Conservation (phyloP, 106 monocot genomes). For the Phalaenopsis aphrodite region DNA sequence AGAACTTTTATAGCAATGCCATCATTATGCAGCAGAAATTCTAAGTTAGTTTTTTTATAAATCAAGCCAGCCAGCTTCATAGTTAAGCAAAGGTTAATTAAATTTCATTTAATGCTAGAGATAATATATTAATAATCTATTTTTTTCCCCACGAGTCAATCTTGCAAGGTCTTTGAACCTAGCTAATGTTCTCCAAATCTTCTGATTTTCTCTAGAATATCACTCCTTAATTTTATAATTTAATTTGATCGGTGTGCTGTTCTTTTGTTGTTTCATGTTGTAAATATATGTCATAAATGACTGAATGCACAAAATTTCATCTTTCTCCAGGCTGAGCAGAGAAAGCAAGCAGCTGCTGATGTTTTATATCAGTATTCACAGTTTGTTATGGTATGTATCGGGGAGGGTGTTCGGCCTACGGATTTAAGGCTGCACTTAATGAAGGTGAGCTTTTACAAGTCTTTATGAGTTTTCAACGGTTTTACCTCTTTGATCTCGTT, state of each 20-base stretch:
- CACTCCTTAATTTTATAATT: neutral
- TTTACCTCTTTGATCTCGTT: neutral
- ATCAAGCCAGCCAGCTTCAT: neutral
- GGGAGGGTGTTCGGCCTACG: constrained; percentile 75
- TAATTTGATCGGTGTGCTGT: neutral
- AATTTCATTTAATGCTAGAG: neutral
- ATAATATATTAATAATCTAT: neutral
- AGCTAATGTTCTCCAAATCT: neutral
- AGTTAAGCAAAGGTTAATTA: neutral
- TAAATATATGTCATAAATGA: neutral
- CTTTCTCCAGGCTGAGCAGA: constrained; percentile 52
- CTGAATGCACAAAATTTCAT: neutral
- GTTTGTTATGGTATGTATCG: constrained; percentile 93
- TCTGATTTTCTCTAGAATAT: neutral
- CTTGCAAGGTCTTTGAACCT: neutral
- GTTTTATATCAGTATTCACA: constrained; percentile 84
- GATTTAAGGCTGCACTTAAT: constrained; percentile 91
- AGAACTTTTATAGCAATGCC: neutral
- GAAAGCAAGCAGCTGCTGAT: constrained; percentile 89
- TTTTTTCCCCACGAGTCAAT: neutral
- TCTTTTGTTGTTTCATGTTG: neutral
- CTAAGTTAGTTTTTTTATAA: neutral
- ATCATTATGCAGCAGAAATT: neutral
- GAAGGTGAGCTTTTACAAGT: constrained; percentile 45
- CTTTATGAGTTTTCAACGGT: neutral